phyloP scores from a whole-genome alignment of 331 rosid species.

The Stylosanthes scabra region DNA sequence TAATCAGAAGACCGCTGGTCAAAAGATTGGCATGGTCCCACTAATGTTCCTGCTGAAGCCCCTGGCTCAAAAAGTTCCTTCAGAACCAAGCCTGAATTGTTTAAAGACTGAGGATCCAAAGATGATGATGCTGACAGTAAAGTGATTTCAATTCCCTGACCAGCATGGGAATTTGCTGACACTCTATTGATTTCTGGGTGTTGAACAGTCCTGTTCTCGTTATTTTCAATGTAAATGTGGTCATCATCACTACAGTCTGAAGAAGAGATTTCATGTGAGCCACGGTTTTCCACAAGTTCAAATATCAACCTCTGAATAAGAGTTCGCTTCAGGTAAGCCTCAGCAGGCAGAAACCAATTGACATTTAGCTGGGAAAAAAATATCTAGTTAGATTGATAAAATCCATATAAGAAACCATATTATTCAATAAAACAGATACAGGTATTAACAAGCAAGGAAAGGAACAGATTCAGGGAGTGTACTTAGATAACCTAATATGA shows the following conservation, averaged over 20 bases:
- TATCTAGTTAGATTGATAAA: constrained; percentile 24
- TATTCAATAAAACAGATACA: constrained; percentile 21
- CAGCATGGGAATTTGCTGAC: constrained; percentile 54
- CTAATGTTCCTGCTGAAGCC: constrained; percentile 57
- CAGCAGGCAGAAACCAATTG: constrained; percentile 89
- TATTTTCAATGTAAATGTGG: constrained; percentile 44
- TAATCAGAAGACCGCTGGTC: constrained; percentile 61
- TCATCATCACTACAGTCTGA: constrained; percentile 65
- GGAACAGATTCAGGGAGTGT: constrained; percentile 8
- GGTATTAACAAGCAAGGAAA: constrained; percentile 19
- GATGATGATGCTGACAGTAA: constrained; percentile 77
- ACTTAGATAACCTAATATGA: constrained; percentile 14
- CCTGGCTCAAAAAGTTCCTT: constrained; percentile 82
- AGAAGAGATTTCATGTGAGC: constrained; percentile 50
- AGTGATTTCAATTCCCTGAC: constrained; percentile 77
- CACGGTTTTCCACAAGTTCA: constrained; percentile 64
- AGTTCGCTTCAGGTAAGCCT: constrained; percentile 91
- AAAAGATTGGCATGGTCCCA: constrained; percentile 65
- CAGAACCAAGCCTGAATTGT: constrained; percentile 76
- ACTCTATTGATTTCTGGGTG: constrained; percentile 53
- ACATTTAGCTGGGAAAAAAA: constrained; percentile 70
- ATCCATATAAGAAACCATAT: constrained; percentile 13
- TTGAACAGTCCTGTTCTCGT: constrained; percentile 44
- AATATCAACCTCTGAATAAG: constrained; percentile 82
- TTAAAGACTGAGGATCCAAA: constrained; percentile 58